phyloP scores from a whole-genome alignment of 768 basidiomycete species.

The Lentinula raphanica region DNA sequence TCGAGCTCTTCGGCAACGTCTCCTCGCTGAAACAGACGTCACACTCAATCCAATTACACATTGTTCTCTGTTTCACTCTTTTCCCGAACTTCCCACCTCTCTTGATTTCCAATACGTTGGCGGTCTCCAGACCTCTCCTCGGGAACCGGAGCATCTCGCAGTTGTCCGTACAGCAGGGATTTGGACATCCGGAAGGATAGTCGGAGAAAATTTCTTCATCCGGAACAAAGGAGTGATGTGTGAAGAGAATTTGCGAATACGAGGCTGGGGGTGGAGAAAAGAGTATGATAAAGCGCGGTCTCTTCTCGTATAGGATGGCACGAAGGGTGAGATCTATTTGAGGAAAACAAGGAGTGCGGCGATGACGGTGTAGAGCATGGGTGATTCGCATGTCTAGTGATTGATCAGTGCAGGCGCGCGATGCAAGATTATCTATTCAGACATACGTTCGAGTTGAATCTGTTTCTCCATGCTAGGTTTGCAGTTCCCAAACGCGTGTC shows the following conservation, averaged over 20 bases:
- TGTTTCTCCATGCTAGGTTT: conserved; percentile 63
- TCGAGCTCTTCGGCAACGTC: conserved; percentile 12
- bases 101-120: conserved; percentile 58
- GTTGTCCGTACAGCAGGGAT: conserved; percentile 74
- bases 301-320: conserved; percentile 71
- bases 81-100: conserved; percentile 47
- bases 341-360: conserved; percentile 75
- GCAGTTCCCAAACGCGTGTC: conserved; percentile 55
- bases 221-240: conserved; percentile 64
- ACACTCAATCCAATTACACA: conserved; percentile 85
- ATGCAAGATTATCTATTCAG: conserved; percentile 1
- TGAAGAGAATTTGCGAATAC: conserved; percentile 79
- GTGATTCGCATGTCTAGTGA: conserved; percentile 57
- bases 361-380: conserved; percentile 61
- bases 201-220: conserved; percentile 69
- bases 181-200: conserved; percentile 75
- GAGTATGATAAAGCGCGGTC: conserved; percentile 69
- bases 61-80: conserved; percentile 49
- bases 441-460: conserved; percentile 70
- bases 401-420: conserved; percentile 6
- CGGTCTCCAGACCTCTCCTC: conserved; percentile 53
- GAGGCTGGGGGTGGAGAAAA: conserved; percentile 79
- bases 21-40: conserved; percentile 54
- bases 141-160: conserved; percentile 83
- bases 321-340: conserved; percentile 77